Conservation (phyloP, 441 rosid genomes). For the Hypseocharis bilobata region DNA sequence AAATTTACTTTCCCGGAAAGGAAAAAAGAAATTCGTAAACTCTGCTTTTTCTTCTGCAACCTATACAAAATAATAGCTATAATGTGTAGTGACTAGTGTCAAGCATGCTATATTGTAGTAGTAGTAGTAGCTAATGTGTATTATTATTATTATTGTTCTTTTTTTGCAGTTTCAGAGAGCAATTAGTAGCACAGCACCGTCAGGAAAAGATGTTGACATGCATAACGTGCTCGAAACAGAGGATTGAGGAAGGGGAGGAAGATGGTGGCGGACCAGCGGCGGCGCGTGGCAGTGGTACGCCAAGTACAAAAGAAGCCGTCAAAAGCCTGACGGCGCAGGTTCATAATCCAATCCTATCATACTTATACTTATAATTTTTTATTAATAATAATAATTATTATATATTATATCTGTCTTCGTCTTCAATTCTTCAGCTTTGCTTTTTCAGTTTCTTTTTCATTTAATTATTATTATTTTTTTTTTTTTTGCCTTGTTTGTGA, state of each 20-base stretch:
- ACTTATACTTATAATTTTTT: not conserved
- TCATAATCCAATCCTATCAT: not conserved
- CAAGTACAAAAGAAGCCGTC: constrained; percentile 89
- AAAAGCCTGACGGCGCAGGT: constrained; percentile 98
- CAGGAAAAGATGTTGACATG: constrained; percentile 72
- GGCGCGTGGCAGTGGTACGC: constrained; percentile 75
- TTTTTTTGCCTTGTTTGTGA: constrained; percentile 25
- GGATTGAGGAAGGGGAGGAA: constrained; percentile 57
- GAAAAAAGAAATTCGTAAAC: not conserved
- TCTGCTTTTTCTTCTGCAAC: not conserved
- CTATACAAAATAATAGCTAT: not conserved
- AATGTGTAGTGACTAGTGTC: too few relatives aligned
- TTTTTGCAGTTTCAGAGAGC: too few relatives aligned
- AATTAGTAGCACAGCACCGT: too few relatives aligned
- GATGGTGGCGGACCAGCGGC: constrained; percentile 40
- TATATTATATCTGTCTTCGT: not conserved
- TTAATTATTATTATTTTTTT: too few relatives aligned
- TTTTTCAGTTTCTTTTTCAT: constrained; percentile 19
- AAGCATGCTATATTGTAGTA: not conserved
- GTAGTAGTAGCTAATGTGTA: not conserved
- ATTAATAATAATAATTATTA: not conserved
- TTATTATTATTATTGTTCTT: too few relatives aligned
- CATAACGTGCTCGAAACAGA: constrained; percentile 73
- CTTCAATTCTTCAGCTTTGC: constrained; percentile 10
- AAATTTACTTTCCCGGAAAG: not conserved